A percentile compares a stretch with the other conserved stretches of the same genome.
Conservation (phyloP, 2,329 filamentous ascomycete species). For the Akanthomyces uredinophilus region DNA sequence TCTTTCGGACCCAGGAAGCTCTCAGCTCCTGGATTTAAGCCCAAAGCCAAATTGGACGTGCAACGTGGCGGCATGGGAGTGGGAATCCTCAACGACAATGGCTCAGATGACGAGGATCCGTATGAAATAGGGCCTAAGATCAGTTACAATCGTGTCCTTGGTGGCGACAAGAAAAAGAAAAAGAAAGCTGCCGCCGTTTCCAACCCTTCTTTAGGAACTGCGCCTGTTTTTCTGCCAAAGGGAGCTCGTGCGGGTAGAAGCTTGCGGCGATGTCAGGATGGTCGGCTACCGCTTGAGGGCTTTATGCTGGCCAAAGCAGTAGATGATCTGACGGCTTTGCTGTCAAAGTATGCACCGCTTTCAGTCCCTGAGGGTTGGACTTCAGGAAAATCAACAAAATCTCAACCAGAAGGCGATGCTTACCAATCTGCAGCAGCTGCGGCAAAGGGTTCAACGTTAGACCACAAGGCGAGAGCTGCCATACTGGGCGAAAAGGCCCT, state of each 20-base stretch:
- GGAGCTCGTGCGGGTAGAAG: conserved; percentile 25
- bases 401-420: conserved; percentile 9
- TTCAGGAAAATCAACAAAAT: conserved; percentile 44
- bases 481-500: conserved; percentile 72
- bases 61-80: conserved; percentile 70
- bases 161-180: conserved; percentile 76
- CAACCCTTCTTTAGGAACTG: conserved; percentile 60
- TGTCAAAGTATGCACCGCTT: conserved; percentile 54
- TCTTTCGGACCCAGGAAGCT: conserved; percentile 19
- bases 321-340: conserved; percentile 29
- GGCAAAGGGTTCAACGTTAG: conserved; percentile 68
- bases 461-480: conserved; percentile 70
- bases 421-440: conserved; percentile 70
- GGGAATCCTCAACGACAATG: conserved; percentile 84
- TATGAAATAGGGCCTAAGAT: conserved; percentile 90
- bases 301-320: conserved; percentile 64
- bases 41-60: conserved; percentile 42
- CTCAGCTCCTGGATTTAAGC: conserved; percentile 30
- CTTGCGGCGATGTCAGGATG: conserved; percentile 70
- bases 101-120: conserved; percentile 91
- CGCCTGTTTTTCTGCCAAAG: conserved; percentile 72
- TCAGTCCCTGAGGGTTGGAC: conserved; percentile 70
- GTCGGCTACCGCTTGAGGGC: conserved; percentile 70
- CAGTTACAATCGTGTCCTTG: conserved; percentile 76
- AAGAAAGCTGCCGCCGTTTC: conserved; percentile 42